Conservation (phyloP, 257 asterid species). For the Scutellaria galericulata region DNA sequence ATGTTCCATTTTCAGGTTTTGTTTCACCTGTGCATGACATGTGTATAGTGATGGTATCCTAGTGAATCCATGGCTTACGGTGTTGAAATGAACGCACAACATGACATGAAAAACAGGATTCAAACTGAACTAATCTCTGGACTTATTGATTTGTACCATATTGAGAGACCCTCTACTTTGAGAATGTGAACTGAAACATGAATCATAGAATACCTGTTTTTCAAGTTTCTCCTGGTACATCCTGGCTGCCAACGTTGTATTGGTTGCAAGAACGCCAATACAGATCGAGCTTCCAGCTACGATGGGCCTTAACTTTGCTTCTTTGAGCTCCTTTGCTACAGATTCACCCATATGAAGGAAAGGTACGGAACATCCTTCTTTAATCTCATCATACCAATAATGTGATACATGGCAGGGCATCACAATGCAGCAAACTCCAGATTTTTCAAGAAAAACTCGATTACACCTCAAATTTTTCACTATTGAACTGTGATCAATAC, state of each 20-base stretch:
- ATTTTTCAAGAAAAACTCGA: slow-evolving; percentile 58
- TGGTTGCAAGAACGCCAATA: slow-evolving; percentile 60
- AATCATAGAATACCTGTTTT: slow-evolving; percentile 50
- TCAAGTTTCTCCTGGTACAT: slow-evolving; percentile 65
- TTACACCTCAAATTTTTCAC: slow-evolving; percentile 58
- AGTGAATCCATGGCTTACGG: no score
- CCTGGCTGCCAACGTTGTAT: slow-evolving; percentile 44
- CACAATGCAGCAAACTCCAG: slow-evolving; percentile 67
- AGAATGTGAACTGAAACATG: slow-evolving; percentile 7
- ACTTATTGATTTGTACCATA: no score
- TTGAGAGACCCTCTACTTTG: no score
- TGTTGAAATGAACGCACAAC: background rate
- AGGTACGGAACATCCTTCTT: slow-evolving; percentile 69
- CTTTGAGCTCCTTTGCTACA: slow-evolving; percentile 75
- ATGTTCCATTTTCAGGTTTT: background rate
- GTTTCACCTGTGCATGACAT: background rate
- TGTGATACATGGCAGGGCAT: slow-evolving; percentile 77
- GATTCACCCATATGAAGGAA: slow-evolving; percentile 74
- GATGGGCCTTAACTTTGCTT: slow-evolving; percentile 60
- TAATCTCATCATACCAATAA: slow-evolving; percentile 64
- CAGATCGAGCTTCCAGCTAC: slow-evolving; percentile 64
- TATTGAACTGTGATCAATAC: slow-evolving; percentile 40
- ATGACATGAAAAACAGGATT: background rate
- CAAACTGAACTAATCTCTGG: background rate
- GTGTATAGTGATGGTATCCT: background rate